phyloP scores from a whole-genome alignment of 768 basidiomycete genomes.

The Serendipita sp. region DNA sequence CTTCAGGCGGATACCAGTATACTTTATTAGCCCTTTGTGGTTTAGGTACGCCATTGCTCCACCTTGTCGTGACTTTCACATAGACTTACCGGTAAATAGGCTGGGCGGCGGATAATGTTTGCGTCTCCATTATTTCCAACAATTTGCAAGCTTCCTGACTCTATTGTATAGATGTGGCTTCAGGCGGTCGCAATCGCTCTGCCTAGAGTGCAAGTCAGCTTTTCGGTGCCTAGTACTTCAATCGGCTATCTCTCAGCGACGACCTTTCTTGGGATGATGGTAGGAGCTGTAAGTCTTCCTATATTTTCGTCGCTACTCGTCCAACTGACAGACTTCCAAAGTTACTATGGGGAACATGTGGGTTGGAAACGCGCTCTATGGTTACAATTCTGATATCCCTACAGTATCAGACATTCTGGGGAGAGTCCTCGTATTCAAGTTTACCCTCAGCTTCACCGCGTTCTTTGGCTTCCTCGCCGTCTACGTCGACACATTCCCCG shows the following conservation, averaged over 20 bases:
- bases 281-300: constrained; percentile 52
- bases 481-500: constrained; percentile 46
- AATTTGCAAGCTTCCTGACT: constrained; percentile 2
- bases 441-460: constrained; percentile 78
- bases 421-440: constrained; percentile 78
- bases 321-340: neutral
- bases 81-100: constrained; percentile 27
- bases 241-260: constrained; percentile 75
- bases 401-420: constrained; percentile 76
- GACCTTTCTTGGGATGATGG: constrained; percentile 96
- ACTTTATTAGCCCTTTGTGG: constrained; percentile 68
- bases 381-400: neutral
- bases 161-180: constrained; percentile 64
- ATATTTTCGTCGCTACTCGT: neutral
- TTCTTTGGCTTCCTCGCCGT: constrained; percentile 74
- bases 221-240: constrained; percentile 48
- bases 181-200: constrained; percentile 83
- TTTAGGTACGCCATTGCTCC: constrained; percentile 46
- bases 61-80: neutral
- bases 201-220: constrained; percentile 52
- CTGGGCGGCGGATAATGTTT: constrained; percentile 87
- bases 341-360: constrained; percentile 71
- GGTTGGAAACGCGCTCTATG: constrained; percentile 14
- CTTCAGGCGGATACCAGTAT: constrained; percentile 60
- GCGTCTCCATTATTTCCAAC: constrained; percentile 11